Conservation (phyloP, 2,329 filamentous ascomycete species). For the Verticillium albo-atrum region DNA sequence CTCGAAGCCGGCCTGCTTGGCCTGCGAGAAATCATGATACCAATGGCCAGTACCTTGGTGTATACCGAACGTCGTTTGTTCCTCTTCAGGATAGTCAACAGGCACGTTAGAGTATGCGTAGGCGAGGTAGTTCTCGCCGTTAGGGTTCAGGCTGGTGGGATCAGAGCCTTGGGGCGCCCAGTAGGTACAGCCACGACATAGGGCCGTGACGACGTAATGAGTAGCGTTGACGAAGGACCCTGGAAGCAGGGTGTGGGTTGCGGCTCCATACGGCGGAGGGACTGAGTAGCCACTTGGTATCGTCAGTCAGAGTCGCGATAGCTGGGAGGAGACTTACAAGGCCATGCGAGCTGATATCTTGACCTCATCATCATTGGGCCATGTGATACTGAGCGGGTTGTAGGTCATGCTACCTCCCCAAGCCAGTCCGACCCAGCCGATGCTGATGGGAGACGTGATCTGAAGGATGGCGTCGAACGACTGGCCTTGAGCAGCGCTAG, state of each 20-base stretch:
- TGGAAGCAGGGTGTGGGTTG: slow-evolving; percentile 27
- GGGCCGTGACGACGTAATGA: slow-evolving; percentile 28
- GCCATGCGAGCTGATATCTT: slow-evolving; percentile 30
- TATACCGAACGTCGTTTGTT: slow-evolving; percentile 32
- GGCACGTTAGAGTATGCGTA: slow-evolving; percentile 32
- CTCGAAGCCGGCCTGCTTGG: slow-evolving; percentile 24
- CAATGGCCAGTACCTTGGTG: slow-evolving; percentile 38
- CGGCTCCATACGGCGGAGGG: slow-evolving; percentile 23
- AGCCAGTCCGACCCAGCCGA: slow-evolving; percentile 38
- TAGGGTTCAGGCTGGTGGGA: slow-evolving; percentile 30
- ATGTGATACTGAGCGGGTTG: slow-evolving; percentile 35
- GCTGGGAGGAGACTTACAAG: slow-evolving; percentile 19
- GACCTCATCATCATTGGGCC: slow-evolving; percentile 33
- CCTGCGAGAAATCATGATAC: slow-evolving; percentile 29
- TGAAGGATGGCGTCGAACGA: slow-evolving; percentile 37
- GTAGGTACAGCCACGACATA: slow-evolving; percentile 33
- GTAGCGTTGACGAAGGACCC: slow-evolving; percentile 27
- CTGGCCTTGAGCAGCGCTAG: slow-evolving; percentile 15
- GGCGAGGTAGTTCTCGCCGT: slow-evolving; percentile 30
- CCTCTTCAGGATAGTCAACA: slow-evolving; percentile 30
- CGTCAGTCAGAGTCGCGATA: not conserved
- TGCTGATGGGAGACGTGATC: slow-evolving; percentile 31
- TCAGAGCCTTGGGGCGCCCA: slow-evolving; percentile 37
- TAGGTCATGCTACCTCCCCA: slow-evolving; percentile 42
- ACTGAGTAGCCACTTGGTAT: slow-evolving; percentile 29